These are phyloP conservation scores for Dendrostoma leiphaemia DNA, from an alignment of 2,329 filamentous ascomycete species.

Conservation along the genomic window DNA sequence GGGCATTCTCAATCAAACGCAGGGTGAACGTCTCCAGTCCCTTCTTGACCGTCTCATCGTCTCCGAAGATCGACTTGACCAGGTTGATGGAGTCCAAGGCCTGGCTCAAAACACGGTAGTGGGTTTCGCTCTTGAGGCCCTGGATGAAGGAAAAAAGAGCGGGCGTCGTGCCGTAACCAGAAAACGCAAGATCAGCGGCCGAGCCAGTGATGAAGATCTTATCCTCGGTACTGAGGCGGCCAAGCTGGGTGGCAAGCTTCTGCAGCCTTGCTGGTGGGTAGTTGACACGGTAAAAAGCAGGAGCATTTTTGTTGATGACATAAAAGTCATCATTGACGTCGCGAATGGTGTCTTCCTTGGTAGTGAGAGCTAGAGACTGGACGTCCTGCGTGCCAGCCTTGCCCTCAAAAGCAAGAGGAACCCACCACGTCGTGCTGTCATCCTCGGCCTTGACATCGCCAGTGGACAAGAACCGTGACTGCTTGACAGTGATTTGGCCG, in stretches of 20 bases:
- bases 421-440: constrained; percentile 92
- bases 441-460: constrained; percentile 91
- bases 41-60: constrained; percentile 67
- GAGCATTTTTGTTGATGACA: constrained; percentile 87
- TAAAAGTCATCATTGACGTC: constrained; percentile 81
- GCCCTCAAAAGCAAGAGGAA: constrained; percentile 82
- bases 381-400: constrained; percentile 64
- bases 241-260: constrained; percentile 74
- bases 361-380: constrained; percentile 65
- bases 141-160: constrained; percentile 81
- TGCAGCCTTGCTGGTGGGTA: constrained; percentile 82
- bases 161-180: constrained; percentile 79
- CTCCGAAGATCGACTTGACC: constrained; percentile 81
- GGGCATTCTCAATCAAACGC: constrained; percentile 71
- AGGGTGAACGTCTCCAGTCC: constrained; percentile 77
- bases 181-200: constrained; percentile 82
- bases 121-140: constrained; percentile 77
- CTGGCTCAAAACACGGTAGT: constrained; percentile 88
- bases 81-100: constrained; percentile 73
- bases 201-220: constrained; percentile 92
- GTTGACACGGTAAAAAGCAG: constrained; percentile 88
- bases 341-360: constrained; percentile 73
- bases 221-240: constrained; percentile 77
- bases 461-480: constrained; percentile 86
- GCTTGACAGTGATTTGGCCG: constrained; percentile 77